These are phyloP conservation scores for Podospora appendiculata DNA, from an alignment of 495 filamentous ascomycete genomes.

Conservation along the genomic window DNA sequence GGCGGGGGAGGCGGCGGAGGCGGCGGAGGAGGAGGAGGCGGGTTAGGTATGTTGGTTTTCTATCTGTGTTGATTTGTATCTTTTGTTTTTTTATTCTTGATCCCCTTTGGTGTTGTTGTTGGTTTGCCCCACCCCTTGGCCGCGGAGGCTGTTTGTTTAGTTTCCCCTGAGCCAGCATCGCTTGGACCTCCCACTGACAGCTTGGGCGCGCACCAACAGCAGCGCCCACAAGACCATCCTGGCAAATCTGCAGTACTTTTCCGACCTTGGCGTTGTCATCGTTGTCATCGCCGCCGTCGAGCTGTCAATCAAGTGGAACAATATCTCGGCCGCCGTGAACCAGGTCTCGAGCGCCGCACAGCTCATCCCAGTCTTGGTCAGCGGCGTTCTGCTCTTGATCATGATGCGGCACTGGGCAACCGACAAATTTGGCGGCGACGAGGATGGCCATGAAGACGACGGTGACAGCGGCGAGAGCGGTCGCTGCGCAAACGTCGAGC, in stretches of 20 bases:
- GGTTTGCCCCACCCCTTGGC: background rate
- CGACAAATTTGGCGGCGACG: too few species aligned
- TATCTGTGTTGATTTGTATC: too few species aligned
- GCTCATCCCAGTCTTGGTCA: conserved; percentile 29
- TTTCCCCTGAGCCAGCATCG: too few species aligned
- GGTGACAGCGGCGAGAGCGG: too few species aligned
- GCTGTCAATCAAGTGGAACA: conserved; percentile 33
- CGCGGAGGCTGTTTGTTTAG: too few species aligned
- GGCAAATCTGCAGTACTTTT: conserved; percentile 15
- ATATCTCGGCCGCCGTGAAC: conserved; percentile 10
- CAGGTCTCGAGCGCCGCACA: conserved; percentile 23
- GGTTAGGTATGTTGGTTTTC: background rate
- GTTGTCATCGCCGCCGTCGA: conserved; percentile 28
- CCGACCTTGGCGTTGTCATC: conserved; percentile 19
- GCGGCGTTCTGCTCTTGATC: conserved; percentile 1
- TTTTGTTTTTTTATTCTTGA: background rate
- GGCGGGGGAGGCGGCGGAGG: background rate
- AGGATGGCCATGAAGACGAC: too few species aligned
- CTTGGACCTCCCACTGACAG: background rate
- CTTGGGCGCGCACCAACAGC: background rate
- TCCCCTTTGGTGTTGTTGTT: background rate
- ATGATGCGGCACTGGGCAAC: too few species aligned
- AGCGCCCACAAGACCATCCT: background rate
- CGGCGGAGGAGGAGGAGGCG: conserved; percentile 1
- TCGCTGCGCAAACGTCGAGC: too few species aligned